Evolutionary conservation across 2,329 filamentous ascomycete species (phyloP).

Genomic region (Magnaporthiopsis rhizophila): DNA sequence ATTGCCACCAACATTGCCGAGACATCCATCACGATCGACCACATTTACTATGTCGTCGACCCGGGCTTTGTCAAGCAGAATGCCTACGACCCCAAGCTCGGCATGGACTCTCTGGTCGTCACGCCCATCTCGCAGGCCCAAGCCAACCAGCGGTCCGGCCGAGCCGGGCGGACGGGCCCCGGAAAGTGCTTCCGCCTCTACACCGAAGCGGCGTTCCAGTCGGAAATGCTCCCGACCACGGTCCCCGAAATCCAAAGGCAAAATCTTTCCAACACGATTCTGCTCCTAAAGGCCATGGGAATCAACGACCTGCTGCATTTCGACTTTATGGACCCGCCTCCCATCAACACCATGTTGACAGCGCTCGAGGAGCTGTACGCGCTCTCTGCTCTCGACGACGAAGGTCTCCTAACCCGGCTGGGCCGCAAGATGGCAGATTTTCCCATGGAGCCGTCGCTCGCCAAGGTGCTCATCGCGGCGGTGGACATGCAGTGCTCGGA

Average conservation of each 20-base stretch:
- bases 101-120: slow-evolving; percentile 94
- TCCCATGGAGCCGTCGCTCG: slow-evolving; percentile 89
- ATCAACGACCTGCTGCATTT: slow-evolving; percentile 97
- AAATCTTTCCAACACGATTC: slow-evolving; percentile 84
- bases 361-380: slow-evolving; percentile 93
- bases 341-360: slow-evolving; percentile 95
- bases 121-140: slow-evolving; percentile 96
- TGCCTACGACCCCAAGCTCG: slow-evolving; percentile 91
- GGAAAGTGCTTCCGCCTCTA: slow-evolving; percentile 95
- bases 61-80: slow-evolving; percentile 98
- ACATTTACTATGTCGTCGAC: slow-evolving; percentile 95
- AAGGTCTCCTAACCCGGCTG: slow-evolving; percentile 83
- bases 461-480: slow-evolving; percentile 75
- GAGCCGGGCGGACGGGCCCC: slow-evolving; percentile 88
- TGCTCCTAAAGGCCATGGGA: slow-evolving; percentile 98
- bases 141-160: slow-evolving; percentile 86
- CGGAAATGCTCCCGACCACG: slow-evolving; percentile 92
- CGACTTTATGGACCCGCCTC: slow-evolving; percentile 98
- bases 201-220: slow-evolving; percentile 90
- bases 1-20: slow-evolving; percentile 98
- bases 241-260: slow-evolving; percentile 96
- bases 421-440: slow-evolving; percentile 98
- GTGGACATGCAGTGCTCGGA: slow-evolving; percentile 86
- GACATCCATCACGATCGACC: slow-evolving; percentile 95
- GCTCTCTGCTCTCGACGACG: slow-evolving; percentile 84